Conservation (phyloP, 1,284 basidiomycete genomes). For the Dichomitus squalens region DNA sequence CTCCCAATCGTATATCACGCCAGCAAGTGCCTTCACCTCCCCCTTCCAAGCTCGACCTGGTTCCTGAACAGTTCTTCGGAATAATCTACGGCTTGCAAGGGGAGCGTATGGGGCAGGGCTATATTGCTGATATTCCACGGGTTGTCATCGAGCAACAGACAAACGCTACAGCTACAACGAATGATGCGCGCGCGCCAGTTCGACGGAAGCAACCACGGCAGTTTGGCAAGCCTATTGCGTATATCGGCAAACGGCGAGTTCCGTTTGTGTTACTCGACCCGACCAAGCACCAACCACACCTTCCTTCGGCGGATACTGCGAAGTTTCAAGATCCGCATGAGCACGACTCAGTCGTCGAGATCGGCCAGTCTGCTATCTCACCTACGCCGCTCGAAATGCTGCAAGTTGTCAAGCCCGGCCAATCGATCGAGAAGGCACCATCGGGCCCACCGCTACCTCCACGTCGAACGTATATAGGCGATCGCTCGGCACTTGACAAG, state of each 20-base stretch:
- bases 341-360: background rate
- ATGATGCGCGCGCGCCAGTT: background rate
- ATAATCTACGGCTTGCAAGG: slow-evolving; percentile 24
- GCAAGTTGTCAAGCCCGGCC: no score
- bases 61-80: slow-evolving; percentile 22
- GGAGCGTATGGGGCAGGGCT: slow-evolving; percentile 25
- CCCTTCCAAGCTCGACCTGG: slow-evolving; percentile 4
- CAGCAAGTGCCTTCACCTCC: background rate
- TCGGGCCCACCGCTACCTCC: background rate
- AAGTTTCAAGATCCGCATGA: background rate
- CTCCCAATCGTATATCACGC: no score
- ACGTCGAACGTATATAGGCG: slow-evolving; percentile 14
- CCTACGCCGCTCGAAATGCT: background rate
- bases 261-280: background rate
- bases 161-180: background rate
- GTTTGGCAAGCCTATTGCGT: slow-evolving; percentile 10
- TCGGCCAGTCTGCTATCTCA: background rate
- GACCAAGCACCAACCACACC: background rate
- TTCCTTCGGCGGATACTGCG: background rate
- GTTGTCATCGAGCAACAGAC: background rate
- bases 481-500: slow-evolving; percentile 10
- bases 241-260: slow-evolving; percentile 11
- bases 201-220: background rate
- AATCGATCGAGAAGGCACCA: background rate
- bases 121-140: slow-evolving; percentile 17